Conservation (phyloP, 2,329 filamentous ascomycete genomes). For the Aurifilum marmelostoma region DNA sequence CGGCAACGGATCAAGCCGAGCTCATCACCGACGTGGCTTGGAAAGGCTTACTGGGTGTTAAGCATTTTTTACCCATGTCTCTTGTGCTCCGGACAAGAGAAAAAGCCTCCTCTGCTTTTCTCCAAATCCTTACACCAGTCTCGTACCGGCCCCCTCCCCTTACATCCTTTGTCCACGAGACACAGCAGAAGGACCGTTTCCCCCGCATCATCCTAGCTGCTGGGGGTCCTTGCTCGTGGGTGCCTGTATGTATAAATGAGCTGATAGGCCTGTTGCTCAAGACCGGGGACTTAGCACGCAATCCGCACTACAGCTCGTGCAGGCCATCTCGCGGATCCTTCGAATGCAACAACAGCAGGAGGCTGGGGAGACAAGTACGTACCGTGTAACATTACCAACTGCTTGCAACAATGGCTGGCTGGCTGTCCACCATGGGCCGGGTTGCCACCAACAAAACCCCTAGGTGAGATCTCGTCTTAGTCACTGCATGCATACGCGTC, state of each 20-base stretch:
- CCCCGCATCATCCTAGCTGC: background rate
- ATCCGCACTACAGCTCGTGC: slow-evolving; percentile 17
- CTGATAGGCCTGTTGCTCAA: slow-evolving; percentile 11
- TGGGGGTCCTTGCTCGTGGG: background rate
- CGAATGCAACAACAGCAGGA: background rate
- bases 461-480: background rate
- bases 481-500: slow-evolving; percentile 3
- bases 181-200: background rate
- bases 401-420: background rate
- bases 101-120: background rate
- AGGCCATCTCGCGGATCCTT: slow-evolving; percentile 7
- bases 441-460: background rate
- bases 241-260: background rate
- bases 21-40: background rate
- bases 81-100: background rate
- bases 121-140: background rate
- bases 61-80: background rate
- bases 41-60: background rate
- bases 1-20: background rate
- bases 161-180: background rate
- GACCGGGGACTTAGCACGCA: slow-evolving; percentile 20
- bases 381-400: background rate
- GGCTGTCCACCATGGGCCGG: no score
- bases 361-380: background rate
- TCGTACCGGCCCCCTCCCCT: background rate